Percentiles rank a stretch among this genome's conserved stretches.
Evolutionary conservation across 208 protist genomes (phyloP).

Genomic region (Trypanosomatidae sp.): DNA sequence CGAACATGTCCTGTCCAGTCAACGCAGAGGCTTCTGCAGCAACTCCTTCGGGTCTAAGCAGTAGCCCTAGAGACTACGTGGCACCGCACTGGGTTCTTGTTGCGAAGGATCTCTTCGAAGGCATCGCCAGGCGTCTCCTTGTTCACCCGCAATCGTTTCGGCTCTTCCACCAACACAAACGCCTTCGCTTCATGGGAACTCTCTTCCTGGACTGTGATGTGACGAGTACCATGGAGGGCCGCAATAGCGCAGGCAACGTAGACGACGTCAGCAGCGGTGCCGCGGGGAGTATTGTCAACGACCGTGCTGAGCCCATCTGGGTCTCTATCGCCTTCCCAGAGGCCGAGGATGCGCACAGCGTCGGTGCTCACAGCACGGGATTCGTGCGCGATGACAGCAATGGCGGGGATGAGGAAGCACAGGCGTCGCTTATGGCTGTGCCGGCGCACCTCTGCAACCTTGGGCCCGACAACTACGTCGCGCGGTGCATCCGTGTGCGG

Average conservation of each 20-base stretch:
- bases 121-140: constrained; percentile 41
- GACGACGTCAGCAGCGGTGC: background rate
- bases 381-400: background rate
- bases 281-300: constrained; percentile 11
- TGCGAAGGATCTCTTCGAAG: constrained; percentile 63
- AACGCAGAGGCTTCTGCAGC: background rate
- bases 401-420: constrained; percentile 15
- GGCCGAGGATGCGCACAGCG: background rate
- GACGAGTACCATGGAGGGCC: background rate
- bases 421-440: constrained; percentile 22
- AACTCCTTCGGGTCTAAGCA: background rate
- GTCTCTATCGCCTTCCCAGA: constrained; percentile 44
- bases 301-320: constrained; percentile 56
- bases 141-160: constrained; percentile 68
- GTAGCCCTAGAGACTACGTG: background rate
- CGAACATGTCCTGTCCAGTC: constrained; percentile 12
- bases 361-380: background rate
- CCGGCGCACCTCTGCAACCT: constrained; percentile 59
- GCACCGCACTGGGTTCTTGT: constrained; percentile 43
- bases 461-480: constrained; percentile 38
- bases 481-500: constrained; percentile 53
- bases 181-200: constrained; percentile 62
- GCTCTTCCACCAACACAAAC: constrained; percentile 52
- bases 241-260: background rate
- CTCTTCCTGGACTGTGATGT: constrained; percentile 50